These are phyloP conservation scores for Phytomonas sp. DNA, from an alignment of 208 protist species.

Conservation along the genomic window DNA sequence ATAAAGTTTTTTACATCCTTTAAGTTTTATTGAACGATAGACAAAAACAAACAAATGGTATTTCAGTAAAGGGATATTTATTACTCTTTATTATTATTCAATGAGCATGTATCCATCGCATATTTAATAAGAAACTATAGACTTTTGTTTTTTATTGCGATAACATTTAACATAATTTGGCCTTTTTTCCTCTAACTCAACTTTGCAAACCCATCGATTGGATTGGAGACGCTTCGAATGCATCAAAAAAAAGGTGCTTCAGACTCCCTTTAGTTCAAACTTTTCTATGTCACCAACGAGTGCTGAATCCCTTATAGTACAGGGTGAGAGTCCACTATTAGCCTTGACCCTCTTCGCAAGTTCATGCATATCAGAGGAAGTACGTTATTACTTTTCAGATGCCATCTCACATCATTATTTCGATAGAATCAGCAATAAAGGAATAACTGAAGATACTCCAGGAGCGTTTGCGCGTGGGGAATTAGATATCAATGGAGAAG, in stretches of 20 bases:
- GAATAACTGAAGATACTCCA: not conserved
- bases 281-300: not conserved
- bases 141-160: not conserved
- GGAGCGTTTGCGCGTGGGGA: not conserved
- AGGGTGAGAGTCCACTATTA: not conserved
- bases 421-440: not conserved
- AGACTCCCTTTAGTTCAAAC: not conserved
- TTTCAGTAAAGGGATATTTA: not conserved
- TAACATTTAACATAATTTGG: slow-evolving; percentile 4
- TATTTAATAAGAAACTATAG: not conserved
- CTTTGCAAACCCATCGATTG: not conserved
- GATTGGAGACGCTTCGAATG: not conserved
- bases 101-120: not conserved
- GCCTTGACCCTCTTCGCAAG: not conserved
- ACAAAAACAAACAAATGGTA: not conserved
- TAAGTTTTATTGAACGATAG: not conserved
- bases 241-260: not conserved
- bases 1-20: not conserved
- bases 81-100: not conserved
- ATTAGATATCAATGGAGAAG: not conserved
- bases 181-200: slow-evolving; percentile 6
- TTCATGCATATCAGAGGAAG: slow-evolving; percentile 31
- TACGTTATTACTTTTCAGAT: slow-evolving; percentile 38
- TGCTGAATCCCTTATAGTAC: not conserved
- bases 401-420: slow-evolving; percentile 5